A percentile compares a stretch with the other conserved stretches of the same genome.
phyloP scores from a whole-genome alignment of 2,329 filamentous ascomycete species.

The Neofusicoccum cordaticola region DNA sequence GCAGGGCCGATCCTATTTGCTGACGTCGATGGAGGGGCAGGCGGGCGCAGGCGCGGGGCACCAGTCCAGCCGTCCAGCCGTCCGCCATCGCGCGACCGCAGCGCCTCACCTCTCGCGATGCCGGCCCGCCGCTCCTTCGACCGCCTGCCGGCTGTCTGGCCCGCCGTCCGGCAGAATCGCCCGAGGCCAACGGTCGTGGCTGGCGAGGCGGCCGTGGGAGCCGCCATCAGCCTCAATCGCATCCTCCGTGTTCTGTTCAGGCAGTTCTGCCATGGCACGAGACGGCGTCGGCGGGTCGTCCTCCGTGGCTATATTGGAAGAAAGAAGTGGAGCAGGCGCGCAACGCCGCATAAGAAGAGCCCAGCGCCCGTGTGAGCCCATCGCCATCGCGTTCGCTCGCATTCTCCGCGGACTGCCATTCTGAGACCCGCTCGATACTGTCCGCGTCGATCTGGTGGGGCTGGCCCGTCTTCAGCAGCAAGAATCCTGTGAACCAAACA shows the following conservation, averaged over 20 bases:
- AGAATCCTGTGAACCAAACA: background rate
- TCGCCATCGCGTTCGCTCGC: background rate
- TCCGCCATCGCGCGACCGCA: too few relatives aligned
- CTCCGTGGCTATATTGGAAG: slow-evolving; percentile 26
- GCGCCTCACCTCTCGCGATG: background rate
- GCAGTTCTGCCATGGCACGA: slow-evolving; percentile 1
- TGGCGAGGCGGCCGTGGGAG: background rate
- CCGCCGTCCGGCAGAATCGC: slow-evolving; percentile 3
- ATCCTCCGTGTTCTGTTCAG: slow-evolving; percentile 3
- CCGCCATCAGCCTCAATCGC: slow-evolving; percentile 5
- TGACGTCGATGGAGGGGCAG: slow-evolving; percentile 9
- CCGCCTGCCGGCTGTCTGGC: slow-evolving; percentile 4
- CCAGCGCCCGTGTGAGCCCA: too few relatives aligned
- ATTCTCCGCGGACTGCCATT: background rate
- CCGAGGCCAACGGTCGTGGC: background rate
- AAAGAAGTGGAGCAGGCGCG: slow-evolving; percentile 12
- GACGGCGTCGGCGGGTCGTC: slow-evolving; percentile 36
- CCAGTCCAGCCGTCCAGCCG: background rate
- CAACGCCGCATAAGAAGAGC: background rate
- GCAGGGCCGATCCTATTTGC: background rate
- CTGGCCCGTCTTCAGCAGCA: background rate
- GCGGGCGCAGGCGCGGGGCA: background rate
- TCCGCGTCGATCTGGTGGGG: background rate
- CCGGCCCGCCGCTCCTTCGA: slow-evolving; percentile 18
- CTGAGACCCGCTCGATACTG: background rate